These are phyloP conservation scores for Sungouiozyma ichnusensis DNA, from an alignment of 805 yeast species.

Conservation along the genomic window DNA sequence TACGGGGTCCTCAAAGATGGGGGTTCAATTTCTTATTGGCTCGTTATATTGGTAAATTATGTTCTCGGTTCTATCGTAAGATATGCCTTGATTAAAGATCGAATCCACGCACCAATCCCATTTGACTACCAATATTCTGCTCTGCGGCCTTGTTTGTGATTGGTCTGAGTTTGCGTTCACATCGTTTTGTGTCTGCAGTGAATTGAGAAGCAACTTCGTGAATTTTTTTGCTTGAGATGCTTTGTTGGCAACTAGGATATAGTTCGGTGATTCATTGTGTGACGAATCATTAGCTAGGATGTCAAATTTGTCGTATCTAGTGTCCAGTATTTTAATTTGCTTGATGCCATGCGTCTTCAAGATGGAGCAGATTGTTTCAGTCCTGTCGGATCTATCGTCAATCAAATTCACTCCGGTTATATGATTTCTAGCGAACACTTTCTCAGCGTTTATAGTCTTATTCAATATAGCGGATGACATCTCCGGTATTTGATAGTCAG, in stretches of 20 bases:
- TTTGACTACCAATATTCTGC: slow-evolving; percentile 17
- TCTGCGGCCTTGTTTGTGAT: not conserved
- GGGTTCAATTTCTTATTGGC: too few species aligned
- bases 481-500: slow-evolving; percentile 28
- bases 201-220: slow-evolving; percentile 9
- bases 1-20: too few species aligned
- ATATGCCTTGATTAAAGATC: slow-evolving; percentile 17
- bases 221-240: slow-evolving; percentile 23
- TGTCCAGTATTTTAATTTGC: slow-evolving; percentile 12
- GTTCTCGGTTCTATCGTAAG: not conserved
- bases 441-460: slow-evolving; percentile 11
- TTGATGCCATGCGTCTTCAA: slow-evolving; percentile 21
- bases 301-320: slow-evolving; percentile 12
- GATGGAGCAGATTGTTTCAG: slow-evolving; percentile 17
- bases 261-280: slow-evolving; percentile 7
- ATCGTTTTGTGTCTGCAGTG: too few species aligned
- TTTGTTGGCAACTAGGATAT: slow-evolving; percentile 20
- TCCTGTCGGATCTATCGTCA: slow-evolving; percentile 23
- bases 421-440: slow-evolving; percentile 19
- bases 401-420: slow-evolving; percentile 15
- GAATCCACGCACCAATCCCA: slow-evolving; percentile 29
- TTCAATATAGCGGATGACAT: slow-evolving; percentile 18
- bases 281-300: slow-evolving; percentile 3
- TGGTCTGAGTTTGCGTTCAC: not conserved
- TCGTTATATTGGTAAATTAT: not conserved